Evolutionary conservation across 768 basidiomycete species (phyloP).

Genomic region (Cyclocybe cylindracea): DNA sequence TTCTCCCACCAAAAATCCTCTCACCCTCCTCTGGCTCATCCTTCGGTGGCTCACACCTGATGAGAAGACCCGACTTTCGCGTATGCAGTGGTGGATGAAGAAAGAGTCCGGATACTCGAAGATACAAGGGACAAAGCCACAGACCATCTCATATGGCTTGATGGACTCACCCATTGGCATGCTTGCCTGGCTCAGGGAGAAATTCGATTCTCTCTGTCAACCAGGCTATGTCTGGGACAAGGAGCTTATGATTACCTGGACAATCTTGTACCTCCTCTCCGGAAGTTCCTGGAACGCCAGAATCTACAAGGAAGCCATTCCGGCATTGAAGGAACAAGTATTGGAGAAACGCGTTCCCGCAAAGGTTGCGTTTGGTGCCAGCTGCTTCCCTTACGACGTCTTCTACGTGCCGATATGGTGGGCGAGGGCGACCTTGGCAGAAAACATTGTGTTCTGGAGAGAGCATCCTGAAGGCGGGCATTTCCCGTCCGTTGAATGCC

Average conservation of each 20-base stretch:
- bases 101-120: constrained; percentile 35
- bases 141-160: constrained; percentile 46
- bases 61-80: constrained; percentile 30
- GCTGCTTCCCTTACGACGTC: constrained; percentile 43
- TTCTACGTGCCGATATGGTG: constrained; percentile 36
- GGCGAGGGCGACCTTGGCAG: constrained; percentile 37
- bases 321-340: constrained; percentile 12
- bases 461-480: constrained; percentile 45
- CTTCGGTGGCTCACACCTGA: constrained; percentile 30
- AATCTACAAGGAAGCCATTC: constrained; percentile 31
- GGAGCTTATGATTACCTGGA: constrained; percentile 36
- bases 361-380: constrained; percentile 39
- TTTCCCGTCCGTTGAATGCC: constrained; percentile 45
- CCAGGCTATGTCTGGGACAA: constrained; percentile 29
- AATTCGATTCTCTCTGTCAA: constrained; percentile 25
- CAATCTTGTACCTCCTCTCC: constrained; percentile 38
- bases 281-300: constrained; percentile 33
- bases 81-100: constrained; percentile 27
- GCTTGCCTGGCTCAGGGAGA: constrained; percentile 49
- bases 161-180: constrained; percentile 54
- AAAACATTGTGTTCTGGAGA: constrained; percentile 43
- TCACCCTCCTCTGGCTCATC: constrained; percentile 24
- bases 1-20: constrained; percentile 19
- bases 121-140: constrained; percentile 43
- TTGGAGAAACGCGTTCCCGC: constrained; percentile 19